These are phyloP conservation scores for Termitomyces sp. DNA, from an alignment of 768 basidiomycete genomes.

Conservation along the genomic window DNA sequence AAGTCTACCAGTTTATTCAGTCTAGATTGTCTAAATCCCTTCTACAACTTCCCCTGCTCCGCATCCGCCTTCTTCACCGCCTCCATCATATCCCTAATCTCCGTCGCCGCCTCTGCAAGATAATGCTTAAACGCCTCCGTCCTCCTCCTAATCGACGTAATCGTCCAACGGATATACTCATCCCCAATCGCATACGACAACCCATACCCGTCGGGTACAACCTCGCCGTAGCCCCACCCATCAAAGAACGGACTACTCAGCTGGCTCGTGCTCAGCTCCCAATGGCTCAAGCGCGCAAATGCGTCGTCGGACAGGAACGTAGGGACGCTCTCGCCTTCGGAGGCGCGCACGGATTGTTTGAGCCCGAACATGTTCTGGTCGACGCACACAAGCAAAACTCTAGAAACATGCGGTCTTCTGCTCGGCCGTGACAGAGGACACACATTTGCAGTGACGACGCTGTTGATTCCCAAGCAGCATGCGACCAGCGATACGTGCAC, in stretches of 20 bases:
- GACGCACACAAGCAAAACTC: conserved; percentile 70
- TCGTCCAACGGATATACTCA: conserved; percentile 83
- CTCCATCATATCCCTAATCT: conserved; percentile 19
- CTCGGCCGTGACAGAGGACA: conserved; percentile 72
- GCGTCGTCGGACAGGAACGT: conserved; percentile 71
- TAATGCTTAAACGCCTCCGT: conserved; percentile 60
- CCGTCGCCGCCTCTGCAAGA: conserved; percentile 16
- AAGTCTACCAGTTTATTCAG: too few species aligned
- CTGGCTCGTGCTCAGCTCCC: conserved; percentile 93
- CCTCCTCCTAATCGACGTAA: conserved; percentile 64
- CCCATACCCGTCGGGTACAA: conserved; percentile 90
- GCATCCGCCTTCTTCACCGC: conserved; percentile 10
- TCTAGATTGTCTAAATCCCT: too few species aligned
- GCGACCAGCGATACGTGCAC: conserved; percentile 90
- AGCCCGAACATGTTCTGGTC: conserved; percentile 95
- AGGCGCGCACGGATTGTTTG: conserved; percentile 37
- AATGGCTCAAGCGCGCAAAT: conserved; percentile 69
- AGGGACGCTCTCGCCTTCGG: conserved; percentile 66
- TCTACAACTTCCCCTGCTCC: not conserved
- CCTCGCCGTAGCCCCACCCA: conserved; percentile 85
- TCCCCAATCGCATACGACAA: conserved; percentile 87
- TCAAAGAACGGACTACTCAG: conserved; percentile 76
- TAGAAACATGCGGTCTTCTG: conserved; percentile 85
- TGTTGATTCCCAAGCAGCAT: conserved; percentile 86
- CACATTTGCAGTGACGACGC: conserved; percentile 40